Conservation (phyloP, 1,284 basidiomycete species). For the Pascua sp. region DNA sequence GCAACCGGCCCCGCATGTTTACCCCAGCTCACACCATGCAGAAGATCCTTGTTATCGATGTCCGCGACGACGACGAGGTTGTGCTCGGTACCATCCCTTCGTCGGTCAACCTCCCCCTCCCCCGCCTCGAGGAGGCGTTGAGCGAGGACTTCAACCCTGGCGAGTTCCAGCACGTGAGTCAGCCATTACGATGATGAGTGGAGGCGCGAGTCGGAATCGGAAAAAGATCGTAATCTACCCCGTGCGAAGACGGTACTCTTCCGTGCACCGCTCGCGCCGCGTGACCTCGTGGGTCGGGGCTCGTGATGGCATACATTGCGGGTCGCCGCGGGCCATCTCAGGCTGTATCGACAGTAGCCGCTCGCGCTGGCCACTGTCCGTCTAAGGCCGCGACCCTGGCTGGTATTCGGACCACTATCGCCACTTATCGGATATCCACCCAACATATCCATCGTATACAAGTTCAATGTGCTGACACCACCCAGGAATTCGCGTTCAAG, state of each 20-base stretch:
- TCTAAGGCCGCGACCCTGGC: too few species aligned
- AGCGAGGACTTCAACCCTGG: slow-evolving; percentile 55
- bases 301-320: too few species aligned
- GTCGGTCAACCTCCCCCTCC: slow-evolving; percentile 88
- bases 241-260: too few species aligned
- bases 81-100: slow-evolving; percentile 93
- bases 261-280: too few species aligned
- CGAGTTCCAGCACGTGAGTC: slow-evolving; percentile 58
- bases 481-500: slow-evolving; percentile 67
- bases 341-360: background rate
- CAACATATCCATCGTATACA: background rate
- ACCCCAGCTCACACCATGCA: slow-evolving; percentile 36
- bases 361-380: background rate
- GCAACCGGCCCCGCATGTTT: too few species aligned
- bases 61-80: slow-evolving; percentile 90
- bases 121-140: slow-evolving; percentile 68
- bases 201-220: too few species aligned
- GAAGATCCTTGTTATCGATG: slow-evolving; percentile 83
- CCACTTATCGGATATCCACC: too few species aligned
- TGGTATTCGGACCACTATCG: too few species aligned
- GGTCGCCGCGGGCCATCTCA: too few species aligned
- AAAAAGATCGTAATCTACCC: too few species aligned
- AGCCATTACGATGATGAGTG: too few species aligned
- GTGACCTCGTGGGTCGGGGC: too few species aligned
- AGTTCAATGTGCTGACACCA: background rate